Evolutionary conservation across 495 filamentous ascomycete species (phyloP), one percentile per base, ranked within the genome.

Genomic region (Platismatia glauca): DNA sequence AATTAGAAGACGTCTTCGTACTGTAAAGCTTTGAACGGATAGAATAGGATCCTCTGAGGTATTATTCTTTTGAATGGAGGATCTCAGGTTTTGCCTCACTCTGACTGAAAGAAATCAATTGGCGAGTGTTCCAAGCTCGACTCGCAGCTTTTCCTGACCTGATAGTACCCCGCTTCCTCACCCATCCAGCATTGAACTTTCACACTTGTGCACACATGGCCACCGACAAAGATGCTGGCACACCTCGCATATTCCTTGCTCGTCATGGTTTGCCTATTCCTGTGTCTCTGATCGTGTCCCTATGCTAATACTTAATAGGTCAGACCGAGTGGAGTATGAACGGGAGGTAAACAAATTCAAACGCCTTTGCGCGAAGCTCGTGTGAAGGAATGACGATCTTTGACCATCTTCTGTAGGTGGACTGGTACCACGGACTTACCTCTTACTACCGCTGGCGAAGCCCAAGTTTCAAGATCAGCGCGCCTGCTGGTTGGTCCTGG

Each of bases 331-430:
- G 50, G 50, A 53, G 50, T 18, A 53, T 53, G 24, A 52, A 27
- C 12, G 50, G 27, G 24, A 53, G 50, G 50, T 53, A 20, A 53
- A 7, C 27, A 18, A 9, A 9, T 3, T 53, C 8, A 16, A 0
- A 3, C 6, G 12, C 7, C 18, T 24, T 52, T 29, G 48, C 48
- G 22, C 13, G 24, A 29, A 52, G 13, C 8, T 24, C 24, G 18
- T 13, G 22, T 13, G 27, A 31, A 52, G 13, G 7, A 5, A 7
- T 16, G 18, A 53, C 20, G 20, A 39, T 15, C 27, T 24, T 95
- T 90, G 90, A 89, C 88, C 3, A 79, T 91, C 58, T 87, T 84
- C 69, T 91, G 90, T 65, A 84, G 84, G 9, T 91, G 92, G 75
- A 95, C 91, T 0, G 88, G 90, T 53, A 79, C 74, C 20, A 88